Evolutionary conservation across 805 yeast genomes (phyloP), one percentile per base, ranked within the genome.

Genomic region (Teunomyces stri): DNA sequence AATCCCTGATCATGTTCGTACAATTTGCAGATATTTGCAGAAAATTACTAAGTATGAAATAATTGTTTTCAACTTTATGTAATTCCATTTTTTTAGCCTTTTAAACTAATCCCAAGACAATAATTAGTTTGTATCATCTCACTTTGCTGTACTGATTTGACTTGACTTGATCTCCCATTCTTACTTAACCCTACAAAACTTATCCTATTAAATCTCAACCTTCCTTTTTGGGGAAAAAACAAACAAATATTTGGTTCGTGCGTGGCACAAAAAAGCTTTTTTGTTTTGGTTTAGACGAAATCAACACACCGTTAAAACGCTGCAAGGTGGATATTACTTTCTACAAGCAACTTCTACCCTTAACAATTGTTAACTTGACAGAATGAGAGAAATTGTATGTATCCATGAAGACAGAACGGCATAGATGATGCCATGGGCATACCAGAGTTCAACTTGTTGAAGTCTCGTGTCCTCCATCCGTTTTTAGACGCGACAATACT

Each of bases 371-470:
- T 55, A 50, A 37, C 21, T 18, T 20, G 25, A 37, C 57, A 49
- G 43, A 46, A 61, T 61, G 65, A 61, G 65, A 59, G 65, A 61
- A 57, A 61, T 61, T 53, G 65, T 61, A 61, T 46, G 65, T 59
- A 31, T n/a, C 2, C 27, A 21, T 15, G 16, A 9, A 25, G 15
- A 18, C 33, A 43, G 30, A 31, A 9, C 7, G 9, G 34, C 6
- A n/a, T 18, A n/a, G 4, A 13, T 13, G 15, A 31, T 31, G 15
- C 34, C 13, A n/a, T 13, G 12, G 9, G 15, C 34, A 0, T 6
- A 5, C 18, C 4, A 31, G 15, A 31, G 18, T 15, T 31, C 16
- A 31, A 31, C 12, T 31, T 31, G 9, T 13, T 31, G 34, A 15
- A 20, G 6, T 22, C n/a, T 7, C n/a, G 29, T 20, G 28, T 22